These are phyloP conservation scores for Grosmannia huntii DNA, from an alignment of 2,329 filamentous ascomycete genomes.

Conservation along the genomic window DNA sequence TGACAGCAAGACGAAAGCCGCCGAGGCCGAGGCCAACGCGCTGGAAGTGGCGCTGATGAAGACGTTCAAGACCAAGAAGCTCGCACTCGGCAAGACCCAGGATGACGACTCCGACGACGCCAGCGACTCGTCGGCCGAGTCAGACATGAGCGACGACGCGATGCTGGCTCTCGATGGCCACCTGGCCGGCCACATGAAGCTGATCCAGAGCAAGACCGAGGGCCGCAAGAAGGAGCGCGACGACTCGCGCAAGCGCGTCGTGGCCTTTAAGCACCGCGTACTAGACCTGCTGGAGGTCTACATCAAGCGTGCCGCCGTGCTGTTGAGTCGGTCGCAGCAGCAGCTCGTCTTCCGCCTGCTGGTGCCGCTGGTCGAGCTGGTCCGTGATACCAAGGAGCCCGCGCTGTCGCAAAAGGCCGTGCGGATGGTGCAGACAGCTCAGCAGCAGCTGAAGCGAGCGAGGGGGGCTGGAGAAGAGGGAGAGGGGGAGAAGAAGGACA, in stretches of 20 bases:
- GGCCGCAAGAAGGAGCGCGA: slow-evolving; percentile 75
- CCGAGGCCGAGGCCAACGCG: slow-evolving; percentile 1
- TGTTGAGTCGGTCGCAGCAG: background rate
- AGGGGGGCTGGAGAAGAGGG: slow-evolving; percentile 9
- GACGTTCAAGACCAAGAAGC: slow-evolving; percentile 29
- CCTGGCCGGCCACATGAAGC: slow-evolving; percentile 73
- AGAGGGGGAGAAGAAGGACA: background rate
- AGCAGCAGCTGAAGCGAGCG: slow-evolving; percentile 51
- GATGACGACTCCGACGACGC: slow-evolving; percentile 41
- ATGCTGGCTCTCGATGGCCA: slow-evolving; percentile 84
- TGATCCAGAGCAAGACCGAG: slow-evolving; percentile 48
- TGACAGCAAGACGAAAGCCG: background rate
- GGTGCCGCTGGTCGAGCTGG: slow-evolving; percentile 62
- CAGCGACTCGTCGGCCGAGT: slow-evolving; percentile 38
- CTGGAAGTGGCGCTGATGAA: slow-evolving; percentile 68
- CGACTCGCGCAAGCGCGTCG: slow-evolving; percentile 74
- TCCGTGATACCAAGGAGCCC: slow-evolving; percentile 65
- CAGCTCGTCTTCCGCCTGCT: slow-evolving; percentile 55
- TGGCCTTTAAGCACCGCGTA: slow-evolving; percentile 91
- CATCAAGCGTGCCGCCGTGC: slow-evolving; percentile 44
- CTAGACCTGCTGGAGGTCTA: slow-evolving; percentile 81
- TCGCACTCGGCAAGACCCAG: slow-evolving; percentile 41
- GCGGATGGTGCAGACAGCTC: slow-evolving; percentile 59
- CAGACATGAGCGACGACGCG: slow-evolving; percentile 88
- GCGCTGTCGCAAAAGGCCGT: slow-evolving; percentile 61